phyloP scores from a whole-genome alignment of 306 rosid genomes.

The Gastrolobium villosum region DNA sequence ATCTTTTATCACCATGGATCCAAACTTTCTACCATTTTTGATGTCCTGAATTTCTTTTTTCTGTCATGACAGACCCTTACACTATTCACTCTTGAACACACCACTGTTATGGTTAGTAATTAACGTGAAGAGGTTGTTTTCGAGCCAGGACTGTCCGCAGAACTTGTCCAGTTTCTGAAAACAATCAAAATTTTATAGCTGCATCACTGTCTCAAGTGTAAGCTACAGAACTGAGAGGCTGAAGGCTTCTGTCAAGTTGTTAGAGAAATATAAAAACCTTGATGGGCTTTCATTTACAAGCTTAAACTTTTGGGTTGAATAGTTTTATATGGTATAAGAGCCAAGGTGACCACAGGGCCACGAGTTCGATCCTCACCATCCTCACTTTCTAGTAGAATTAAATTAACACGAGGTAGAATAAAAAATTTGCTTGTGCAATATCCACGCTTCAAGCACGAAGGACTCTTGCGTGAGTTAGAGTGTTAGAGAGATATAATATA shows the following conservation, averaged over 20 bases:
- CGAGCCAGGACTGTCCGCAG: not conserved
- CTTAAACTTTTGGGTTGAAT: too few relatives aligned
- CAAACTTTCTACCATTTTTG: not conserved
- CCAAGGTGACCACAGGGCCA: too few relatives aligned
- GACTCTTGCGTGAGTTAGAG: too few relatives aligned
- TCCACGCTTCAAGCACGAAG: too few relatives aligned
- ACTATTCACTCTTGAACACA: not conserved
- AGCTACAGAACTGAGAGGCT: not conserved
- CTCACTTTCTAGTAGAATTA: too few relatives aligned
- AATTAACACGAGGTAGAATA: too few relatives aligned
- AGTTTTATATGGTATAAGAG: too few relatives aligned
- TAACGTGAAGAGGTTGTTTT: not conserved
- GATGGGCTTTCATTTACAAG: too few relatives aligned
- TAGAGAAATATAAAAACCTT: too few relatives aligned
- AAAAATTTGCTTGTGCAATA: too few relatives aligned
- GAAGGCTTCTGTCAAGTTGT: constrained; percentile 1
- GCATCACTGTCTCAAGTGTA: not conserved
- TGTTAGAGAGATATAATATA: too few relatives aligned
- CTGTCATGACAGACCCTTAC: not conserved
- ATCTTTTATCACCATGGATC: not conserved
- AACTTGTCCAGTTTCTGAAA: not conserved
- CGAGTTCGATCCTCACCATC: too few relatives aligned
- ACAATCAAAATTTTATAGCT: not conserved
- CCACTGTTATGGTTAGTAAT: not conserved
- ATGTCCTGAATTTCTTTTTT: constrained; percentile 1